Evolutionary conservation across 129 eudicot species (phyloP), one percentile per base, ranked within the genome.

Genomic region (Rutidosis leptorrhynchoides): DNA sequence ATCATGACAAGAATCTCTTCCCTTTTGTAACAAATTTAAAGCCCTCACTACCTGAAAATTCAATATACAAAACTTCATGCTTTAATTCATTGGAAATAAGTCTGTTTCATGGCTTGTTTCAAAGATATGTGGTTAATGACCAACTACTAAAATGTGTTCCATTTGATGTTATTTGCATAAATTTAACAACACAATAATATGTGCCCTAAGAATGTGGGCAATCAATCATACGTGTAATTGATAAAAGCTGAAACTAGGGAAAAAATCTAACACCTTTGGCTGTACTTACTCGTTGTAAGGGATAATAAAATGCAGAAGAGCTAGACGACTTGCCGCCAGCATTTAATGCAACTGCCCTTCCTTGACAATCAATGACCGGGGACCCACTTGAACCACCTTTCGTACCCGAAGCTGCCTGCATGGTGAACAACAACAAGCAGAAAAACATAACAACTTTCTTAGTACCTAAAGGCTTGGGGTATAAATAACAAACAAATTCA

Each of bases 11-110:
- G 80, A 82, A 26, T 88, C 87, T 86, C 89, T 78, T 72, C 96
- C 96, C 30, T 78, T 79, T 65, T 85, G 95, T 80, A 93, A 74
- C 76, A 77, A 85, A 30, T 68, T 63, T 40, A 93, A 76, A 42
- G 98, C 95, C 83, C 98, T 85, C 20, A 93, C 98, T 75, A 93
- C 96, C 98, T n/a, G n/a, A n/a, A n/a, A n/a, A n/a, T n/a, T n/a
- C n/a, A n/a, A n/a, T n/a, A n/a, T n/a, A n/a, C n/a, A n/a, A n/a
- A n/a, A n/a, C n/a, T n/a, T n/a, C n/a, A n/a, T n/a, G n/a, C n/a
- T n/a, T n/a, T n/a, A n/a, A n/a, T n/a, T n/a, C n/a, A n/a, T n/a
- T n/a, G n/a, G n/a, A n/a, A n/a, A n/a, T n/a, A n/a, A n/a, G n/a
- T n/a, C n/a, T n/a, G n/a, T n/a, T n/a, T n/a, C n/a, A n/a, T n/a